phyloP scores from a whole-genome alignment of 805 yeast species.

The Candida rishiriensis region DNA sequence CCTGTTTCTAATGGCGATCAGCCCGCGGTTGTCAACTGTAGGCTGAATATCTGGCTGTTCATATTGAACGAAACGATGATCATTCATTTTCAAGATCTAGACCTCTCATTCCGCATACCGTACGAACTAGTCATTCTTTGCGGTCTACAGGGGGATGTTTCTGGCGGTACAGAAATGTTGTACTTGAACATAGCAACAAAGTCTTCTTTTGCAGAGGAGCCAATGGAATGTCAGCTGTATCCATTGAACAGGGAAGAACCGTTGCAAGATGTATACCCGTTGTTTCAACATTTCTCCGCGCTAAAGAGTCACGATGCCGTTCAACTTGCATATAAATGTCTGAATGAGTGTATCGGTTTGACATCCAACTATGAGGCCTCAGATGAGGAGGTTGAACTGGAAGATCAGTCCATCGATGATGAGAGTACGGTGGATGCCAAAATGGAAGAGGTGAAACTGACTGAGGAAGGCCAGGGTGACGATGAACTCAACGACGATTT shows the following conservation, averaged over 20 bases:
- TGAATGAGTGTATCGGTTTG: conserved; percentile 20
- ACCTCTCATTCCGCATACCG: conserved; percentile 15
- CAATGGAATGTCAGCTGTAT: conserved; percentile 12
- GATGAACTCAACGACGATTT: conserved; percentile 23
- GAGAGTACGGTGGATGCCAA: conserved; percentile 8
- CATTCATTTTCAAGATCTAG: conserved; percentile 12
- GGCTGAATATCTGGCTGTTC: conserved; percentile 19
- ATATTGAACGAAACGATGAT: conserved; percentile 20
- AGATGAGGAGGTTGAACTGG: conserved; percentile 6
- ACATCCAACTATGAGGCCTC: conserved; percentile 14
- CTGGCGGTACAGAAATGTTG: not conserved
- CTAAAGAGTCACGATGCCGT: conserved; percentile 15
- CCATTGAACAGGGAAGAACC: conserved; percentile 1
- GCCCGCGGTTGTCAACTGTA: not conserved
- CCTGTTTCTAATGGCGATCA: too few relatives aligned
- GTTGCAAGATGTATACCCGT: conserved; percentile 11
- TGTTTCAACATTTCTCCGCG: conserved; percentile 17
- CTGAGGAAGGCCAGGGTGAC: conserved; percentile 25
- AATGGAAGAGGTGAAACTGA: conserved; percentile 18
- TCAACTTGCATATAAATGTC: conserved; percentile 12
- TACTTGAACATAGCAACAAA: conserved; percentile 10
- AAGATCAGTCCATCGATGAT: conserved; percentile 4
- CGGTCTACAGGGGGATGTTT: conserved; percentile 12
- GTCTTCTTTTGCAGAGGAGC: conserved; percentile 1
- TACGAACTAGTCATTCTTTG: conserved; percentile 18